phyloP scores from a whole-genome alignment of 2,329 filamentous ascomycete species.

The Knoxdaviesia proteae region DNA sequence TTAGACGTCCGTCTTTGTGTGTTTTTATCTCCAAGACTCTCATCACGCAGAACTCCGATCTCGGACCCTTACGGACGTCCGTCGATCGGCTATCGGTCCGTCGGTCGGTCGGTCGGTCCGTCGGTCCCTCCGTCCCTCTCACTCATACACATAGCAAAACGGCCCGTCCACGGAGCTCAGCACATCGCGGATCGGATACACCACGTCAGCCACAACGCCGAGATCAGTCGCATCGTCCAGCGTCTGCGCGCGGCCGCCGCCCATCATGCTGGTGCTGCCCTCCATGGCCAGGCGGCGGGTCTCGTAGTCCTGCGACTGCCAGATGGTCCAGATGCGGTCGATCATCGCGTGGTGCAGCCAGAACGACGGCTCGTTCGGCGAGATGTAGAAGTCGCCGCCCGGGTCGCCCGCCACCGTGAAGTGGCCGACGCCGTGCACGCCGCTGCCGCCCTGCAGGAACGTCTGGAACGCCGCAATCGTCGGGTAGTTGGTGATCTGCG shows the following conservation, averaged over 20 bases:
- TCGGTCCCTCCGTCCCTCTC: too few relatives aligned
- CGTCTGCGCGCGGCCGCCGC: conserved; percentile 5
- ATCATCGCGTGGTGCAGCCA: conserved; percentile 11
- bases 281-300: conserved; percentile 3
- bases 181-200: conserved; percentile 11
- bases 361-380: conserved; percentile 11
- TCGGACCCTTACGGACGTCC: too few relatives aligned
- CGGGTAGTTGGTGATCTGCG: conserved; percentile 10
- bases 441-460: conserved; percentile 13
- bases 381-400: conserved; percentile 12
- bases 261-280: conserved; percentile 5
- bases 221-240: conserved; percentile 11
- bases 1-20: too few relatives aligned
- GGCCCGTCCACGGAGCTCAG: conserved; percentile 13
- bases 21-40: too few relatives aligned
- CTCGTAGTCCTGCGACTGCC: conserved; percentile 9
- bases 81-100: too few relatives aligned
- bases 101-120: too few relatives aligned
- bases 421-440: conserved; percentile 18
- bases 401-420: conserved; percentile 17
- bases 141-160: conserved; percentile 14
- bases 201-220: conserved; percentile 8
- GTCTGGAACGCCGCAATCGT: conserved; percentile 6
- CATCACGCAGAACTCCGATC: too few relatives aligned
- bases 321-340: conserved; percentile 11